A percentile compares a stretch with the other conserved stretches of the same genome.
phyloP scores from a whole-genome alignment of 805 yeast genomes.

The Scheffersomyces lignosus region DNA sequence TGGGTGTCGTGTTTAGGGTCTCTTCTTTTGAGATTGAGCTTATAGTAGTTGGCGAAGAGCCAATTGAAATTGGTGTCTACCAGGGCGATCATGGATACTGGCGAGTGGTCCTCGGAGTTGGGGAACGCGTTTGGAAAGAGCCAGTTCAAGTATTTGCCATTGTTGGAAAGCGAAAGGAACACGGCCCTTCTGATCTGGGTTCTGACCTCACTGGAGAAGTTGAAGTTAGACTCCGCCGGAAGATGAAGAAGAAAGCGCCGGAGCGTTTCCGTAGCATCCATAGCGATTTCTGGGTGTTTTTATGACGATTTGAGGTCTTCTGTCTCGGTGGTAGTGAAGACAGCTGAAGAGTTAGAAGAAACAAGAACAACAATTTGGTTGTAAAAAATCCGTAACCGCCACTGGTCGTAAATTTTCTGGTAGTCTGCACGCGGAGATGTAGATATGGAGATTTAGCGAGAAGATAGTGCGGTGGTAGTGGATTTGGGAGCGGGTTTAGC shows the following conservation, averaged over 20 bases:
- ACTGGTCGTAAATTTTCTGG: too few relatives aligned
- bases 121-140: slow-evolving; percentile 37
- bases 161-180: slow-evolving; percentile 41
- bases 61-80: slow-evolving; percentile 30
- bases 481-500: too few relatives aligned
- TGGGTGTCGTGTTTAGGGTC: slow-evolving; percentile 20
- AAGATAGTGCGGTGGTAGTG: too few relatives aligned
- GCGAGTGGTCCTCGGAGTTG: neutral
- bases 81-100: neutral
- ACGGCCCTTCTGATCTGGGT: slow-evolving; percentile 42
- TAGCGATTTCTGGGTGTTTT: too few relatives aligned
- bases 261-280: slow-evolving; percentile 10
- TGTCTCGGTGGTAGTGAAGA: too few relatives aligned
- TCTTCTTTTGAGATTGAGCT: slow-evolving; percentile 10
- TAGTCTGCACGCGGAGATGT: too few relatives aligned
- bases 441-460: too few relatives aligned
- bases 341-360: too few relatives aligned
- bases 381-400: too few relatives aligned
- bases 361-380: too few relatives aligned
- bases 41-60: slow-evolving; percentile 32
- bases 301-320: too few relatives aligned
- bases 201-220: slow-evolving; percentile 26
- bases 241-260: slow-evolving; percentile 37
- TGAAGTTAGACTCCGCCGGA: slow-evolving; percentile 34
- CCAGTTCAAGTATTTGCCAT: slow-evolving; percentile 38